Evolutionary conservation across 2,329 filamentous ascomycete genomes (phyloP).

Genomic region (Sporothrix inflata): DNA sequence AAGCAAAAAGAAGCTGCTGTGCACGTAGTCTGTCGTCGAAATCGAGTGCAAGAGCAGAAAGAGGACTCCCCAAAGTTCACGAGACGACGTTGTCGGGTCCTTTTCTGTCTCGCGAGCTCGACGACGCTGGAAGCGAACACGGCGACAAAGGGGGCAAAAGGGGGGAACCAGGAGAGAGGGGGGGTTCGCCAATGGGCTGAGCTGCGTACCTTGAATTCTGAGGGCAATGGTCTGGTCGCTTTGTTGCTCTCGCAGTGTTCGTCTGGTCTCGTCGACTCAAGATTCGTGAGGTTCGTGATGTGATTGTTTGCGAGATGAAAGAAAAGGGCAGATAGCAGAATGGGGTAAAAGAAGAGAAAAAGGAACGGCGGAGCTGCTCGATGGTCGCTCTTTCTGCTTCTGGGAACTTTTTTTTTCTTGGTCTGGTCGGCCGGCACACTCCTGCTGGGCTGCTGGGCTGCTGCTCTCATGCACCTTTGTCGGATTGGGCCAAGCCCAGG

Average conservation of each 20-base stretch:
- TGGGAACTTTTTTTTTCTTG: conserved; percentile 25
- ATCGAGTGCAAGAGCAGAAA: background rate
- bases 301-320: conserved; percentile 21
- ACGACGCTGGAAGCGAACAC: background rate
- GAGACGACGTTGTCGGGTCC: background rate
- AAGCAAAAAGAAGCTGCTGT: background rate
- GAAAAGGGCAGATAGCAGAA: conserved; percentile 20
- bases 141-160: background rate
- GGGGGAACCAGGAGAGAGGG: conserved; percentile 15
- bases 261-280: conserved; percentile 9
- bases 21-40: background rate
- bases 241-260: background rate
- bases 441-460: conserved; percentile 17
- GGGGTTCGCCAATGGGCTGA: background rate
- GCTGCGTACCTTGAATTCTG: conserved; percentile 8
- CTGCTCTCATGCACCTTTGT: conserved; percentile 25
- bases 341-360: conserved; percentile 26
- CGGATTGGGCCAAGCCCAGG: conserved; percentile 26
- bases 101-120: conserved; percentile 13
- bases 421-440: conserved; percentile 18
- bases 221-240: conserved; percentile 4
- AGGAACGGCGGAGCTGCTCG: conserved; percentile 26
- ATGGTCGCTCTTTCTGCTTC: conserved; percentile 28
- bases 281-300: background rate
- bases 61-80: background rate